Conservation (phyloP, 2,329 filamentous ascomycete genomes). For the Aspergillus chevalieri region DNA sequence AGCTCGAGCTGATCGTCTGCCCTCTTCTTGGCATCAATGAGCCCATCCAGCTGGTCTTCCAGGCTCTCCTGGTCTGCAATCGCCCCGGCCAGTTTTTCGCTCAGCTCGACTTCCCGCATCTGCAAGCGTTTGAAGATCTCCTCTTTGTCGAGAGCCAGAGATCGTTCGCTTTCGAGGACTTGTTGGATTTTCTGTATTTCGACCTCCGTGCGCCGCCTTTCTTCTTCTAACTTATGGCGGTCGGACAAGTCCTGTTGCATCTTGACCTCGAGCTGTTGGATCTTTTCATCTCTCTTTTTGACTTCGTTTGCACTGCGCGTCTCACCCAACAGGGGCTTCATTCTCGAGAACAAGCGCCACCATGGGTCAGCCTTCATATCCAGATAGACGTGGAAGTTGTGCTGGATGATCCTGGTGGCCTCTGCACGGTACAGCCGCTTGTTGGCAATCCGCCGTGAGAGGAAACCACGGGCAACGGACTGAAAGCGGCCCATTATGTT, state of each 20-base stretch:
- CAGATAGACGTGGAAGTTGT: slow-evolving; percentile 87
- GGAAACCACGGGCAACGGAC: slow-evolving; percentile 82
- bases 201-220: slow-evolving; percentile 75
- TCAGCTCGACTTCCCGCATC: slow-evolving; percentile 80
- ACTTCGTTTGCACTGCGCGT: slow-evolving; percentile 90
- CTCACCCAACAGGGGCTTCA: slow-evolving; percentile 89
- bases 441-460: slow-evolving; percentile 78
- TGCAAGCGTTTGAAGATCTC: slow-evolving; percentile 98
- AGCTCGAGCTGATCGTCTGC: slow-evolving; percentile 78
- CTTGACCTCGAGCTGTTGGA: slow-evolving; percentile 76
- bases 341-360: slow-evolving; percentile 92
- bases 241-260: slow-evolving; percentile 70
- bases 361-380: slow-evolving; percentile 88
- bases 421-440: slow-evolving; percentile 93
- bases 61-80: slow-evolving; percentile 90
- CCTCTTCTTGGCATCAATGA: slow-evolving; percentile 82
- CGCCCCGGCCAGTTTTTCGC: slow-evolving; percentile 85
- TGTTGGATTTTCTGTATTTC: slow-evolving; percentile 89
- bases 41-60: slow-evolving; percentile 84
- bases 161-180: slow-evolving; percentile 88
- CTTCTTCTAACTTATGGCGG: slow-evolving; percentile 78
- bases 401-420: slow-evolving; percentile 88
- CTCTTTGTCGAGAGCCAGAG: slow-evolving; percentile 94
- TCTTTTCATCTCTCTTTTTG: slow-evolving; percentile 90
- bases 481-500: slow-evolving; percentile 94